Percentiles rank a stretch among this genome's conserved stretches.
These are phyloP conservation scores for Antarctomyces pellizariae DNA, from an alignment of 495 filamentous ascomycete species.

Conservation along the genomic window DNA sequence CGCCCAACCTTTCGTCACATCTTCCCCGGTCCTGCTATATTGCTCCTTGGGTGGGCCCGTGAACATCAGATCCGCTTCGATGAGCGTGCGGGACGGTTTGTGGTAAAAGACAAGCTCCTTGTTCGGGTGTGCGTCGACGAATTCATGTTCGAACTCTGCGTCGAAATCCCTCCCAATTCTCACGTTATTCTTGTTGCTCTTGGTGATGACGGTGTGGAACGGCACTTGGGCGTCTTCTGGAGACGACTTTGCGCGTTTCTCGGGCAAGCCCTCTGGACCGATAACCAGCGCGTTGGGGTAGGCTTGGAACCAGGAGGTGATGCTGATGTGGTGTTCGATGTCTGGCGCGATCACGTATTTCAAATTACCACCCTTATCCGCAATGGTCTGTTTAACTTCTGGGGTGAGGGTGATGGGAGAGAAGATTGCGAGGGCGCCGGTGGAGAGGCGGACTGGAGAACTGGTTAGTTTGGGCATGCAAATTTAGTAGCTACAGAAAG, in stretches of 20 bases:
- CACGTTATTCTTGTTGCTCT: slow-evolving; percentile 23
- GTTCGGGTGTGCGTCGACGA: slow-evolving; percentile 54
- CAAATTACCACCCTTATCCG: slow-evolving; percentile 43
- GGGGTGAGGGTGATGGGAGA: slow-evolving; percentile 67
- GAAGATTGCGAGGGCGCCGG: slow-evolving; percentile 69
- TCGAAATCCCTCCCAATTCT: slow-evolving; percentile 59
- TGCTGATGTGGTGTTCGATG: slow-evolving; percentile 79
- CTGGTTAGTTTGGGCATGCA: slow-evolving; percentile 4
- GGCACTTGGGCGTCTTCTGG: slow-evolving; percentile 40
- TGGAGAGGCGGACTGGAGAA: slow-evolving; percentile 42
- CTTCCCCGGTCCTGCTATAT: slow-evolving; percentile 35
- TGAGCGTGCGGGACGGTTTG: slow-evolving; percentile 57
- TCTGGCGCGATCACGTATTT: slow-evolving; percentile 72
- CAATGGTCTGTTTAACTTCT: slow-evolving; percentile 43
- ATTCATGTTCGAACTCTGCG: slow-evolving; percentile 67
- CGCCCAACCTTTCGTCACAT: slow-evolving; percentile 28
- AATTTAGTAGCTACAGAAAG: background rate
- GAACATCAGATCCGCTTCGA: slow-evolving; percentile 81
- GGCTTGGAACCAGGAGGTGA: slow-evolving; percentile 57
- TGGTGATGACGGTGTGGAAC: slow-evolving; percentile 45
- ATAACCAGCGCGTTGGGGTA: slow-evolving; percentile 61
- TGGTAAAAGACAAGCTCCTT: slow-evolving; percentile 75
- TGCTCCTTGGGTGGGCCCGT: slow-evolving; percentile 79
- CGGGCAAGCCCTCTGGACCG: slow-evolving; percentile 63
- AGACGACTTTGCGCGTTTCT: slow-evolving; percentile 41